Percentiles rank a stretch among this genome's conserved stretches.
phyloP scores from a whole-genome alignment of 495 filamentous ascomycete species.

The Jackrogersella minutella region DNA sequence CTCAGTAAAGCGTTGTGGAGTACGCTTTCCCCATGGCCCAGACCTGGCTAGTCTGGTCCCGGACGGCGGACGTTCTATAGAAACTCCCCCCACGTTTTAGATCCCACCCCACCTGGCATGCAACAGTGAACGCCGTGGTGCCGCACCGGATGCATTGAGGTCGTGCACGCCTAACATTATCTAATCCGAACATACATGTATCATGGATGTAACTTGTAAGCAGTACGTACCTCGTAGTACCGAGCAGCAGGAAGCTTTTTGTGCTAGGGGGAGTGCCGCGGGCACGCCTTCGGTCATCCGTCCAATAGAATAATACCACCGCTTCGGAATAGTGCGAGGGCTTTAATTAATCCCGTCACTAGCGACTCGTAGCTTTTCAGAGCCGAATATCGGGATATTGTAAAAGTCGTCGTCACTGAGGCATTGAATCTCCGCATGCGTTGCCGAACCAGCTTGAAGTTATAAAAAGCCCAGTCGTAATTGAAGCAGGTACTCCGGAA shows the following conservation, averaged over 20 bases:
- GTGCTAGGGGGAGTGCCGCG: conserved; percentile 16
- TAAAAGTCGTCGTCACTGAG: not conserved
- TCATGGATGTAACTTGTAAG: not conserved
- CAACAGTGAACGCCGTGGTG: not conserved
- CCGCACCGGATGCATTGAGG: no score
- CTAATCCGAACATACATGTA: not conserved
- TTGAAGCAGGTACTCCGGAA: conserved; percentile 11
- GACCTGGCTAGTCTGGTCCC: conserved; percentile 29
- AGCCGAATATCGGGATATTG: conserved; percentile 33
- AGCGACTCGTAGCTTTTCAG: conserved; percentile 10
- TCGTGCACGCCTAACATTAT: no score
- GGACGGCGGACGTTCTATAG: conserved; percentile 2
- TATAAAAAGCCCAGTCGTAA: conserved; percentile 17
- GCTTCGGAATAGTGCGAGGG: conserved; percentile 14
- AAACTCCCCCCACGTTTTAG: conserved; percentile 33
- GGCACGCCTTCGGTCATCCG: not conserved
- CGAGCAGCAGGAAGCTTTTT: conserved; percentile 23
- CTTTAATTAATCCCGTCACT: conserved; percentile 33
- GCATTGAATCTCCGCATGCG: conserved; percentile 17
- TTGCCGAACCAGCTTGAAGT: conserved; percentile 24
- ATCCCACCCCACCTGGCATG: conserved; percentile 14
- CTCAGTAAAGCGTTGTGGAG: conserved; percentile 28
- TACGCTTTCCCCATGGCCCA: conserved; percentile 26
- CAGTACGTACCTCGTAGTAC: conserved; percentile 24
- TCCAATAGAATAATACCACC: conserved; percentile 8